Base-by-base conservation (phyloP, 2,329 filamentous ascomycete species). In the Mollisia scopiformis region DNA sequence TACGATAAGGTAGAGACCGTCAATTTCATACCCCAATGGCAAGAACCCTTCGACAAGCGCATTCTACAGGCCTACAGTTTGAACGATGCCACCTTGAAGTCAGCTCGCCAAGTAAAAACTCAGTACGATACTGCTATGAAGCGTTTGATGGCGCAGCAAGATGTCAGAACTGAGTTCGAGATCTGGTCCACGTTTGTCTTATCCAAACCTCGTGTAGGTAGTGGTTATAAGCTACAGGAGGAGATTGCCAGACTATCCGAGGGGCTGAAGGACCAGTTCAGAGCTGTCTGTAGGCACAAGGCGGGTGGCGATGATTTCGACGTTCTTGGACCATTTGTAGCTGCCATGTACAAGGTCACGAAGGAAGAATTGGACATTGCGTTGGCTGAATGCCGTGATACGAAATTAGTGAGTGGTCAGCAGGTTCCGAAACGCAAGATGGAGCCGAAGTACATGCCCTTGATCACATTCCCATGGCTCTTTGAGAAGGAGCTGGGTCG, bases 391-490 rank as follows among this genome's bases (percentile, higher is more conserved):
- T 78, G 78, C 35, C 73, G 74, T 25, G 59, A 66, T 11, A 76
- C 68, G 1, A 76, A 75, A 63, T 69, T 74, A 2, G 75, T 75
- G 6, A 79, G 73, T 16, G 78, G 76, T 1, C 65, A 71, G 30
- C 68, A 71, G n/a, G 69, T 78, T 6, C 75, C 75, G 5, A 64
- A 72, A 13, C 72, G 75, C 23, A 73, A 71, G 21, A 76, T 77
- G 70, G 76, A 75, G 11, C 70, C 79, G 2, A 79, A 79, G 8
- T 77, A 78, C 2, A 89, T 93, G 81, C 94, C 95, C 0, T 79
- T 98, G 8, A 95, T 97, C 68, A 95, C 89, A 61, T 98, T 97
- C 69, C 94, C 95, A 0, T 99, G 95, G 95, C 79, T 98, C 1
- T 96, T 98, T 65, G 82, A 87, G 13, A 82, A 83, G 47, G 84